Evolutionary conservation across 495 filamentous ascomycete genomes (phyloP).

Genomic region (Achaetomiella virescens): DNA sequence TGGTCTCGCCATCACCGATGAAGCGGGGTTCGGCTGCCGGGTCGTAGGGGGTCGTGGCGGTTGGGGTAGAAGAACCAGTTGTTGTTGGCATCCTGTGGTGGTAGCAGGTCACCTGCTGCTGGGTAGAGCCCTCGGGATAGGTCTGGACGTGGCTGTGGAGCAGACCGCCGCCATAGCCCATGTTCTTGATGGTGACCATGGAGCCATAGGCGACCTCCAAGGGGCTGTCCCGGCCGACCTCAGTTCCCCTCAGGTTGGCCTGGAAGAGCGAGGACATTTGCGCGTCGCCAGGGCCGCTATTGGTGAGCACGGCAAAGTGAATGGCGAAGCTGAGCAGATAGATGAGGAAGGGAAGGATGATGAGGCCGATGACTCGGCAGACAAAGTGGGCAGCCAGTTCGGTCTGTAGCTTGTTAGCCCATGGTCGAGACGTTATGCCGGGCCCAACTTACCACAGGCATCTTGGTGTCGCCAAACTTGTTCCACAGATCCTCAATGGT

Average conservation of each 20-base stretch:
- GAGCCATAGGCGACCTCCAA: slow-evolving; percentile 87
- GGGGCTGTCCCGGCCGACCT: slow-evolving; percentile 89
- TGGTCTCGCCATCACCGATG: slow-evolving; percentile 67
- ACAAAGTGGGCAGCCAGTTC: slow-evolving; percentile 70
- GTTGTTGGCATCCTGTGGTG: slow-evolving; percentile 98
- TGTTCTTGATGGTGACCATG: slow-evolving; percentile 91
- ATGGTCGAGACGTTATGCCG: neutral
- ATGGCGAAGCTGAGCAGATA: slow-evolving; percentile 93
- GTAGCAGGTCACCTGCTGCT: slow-evolving; percentile 98
- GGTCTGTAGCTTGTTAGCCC: slow-evolving; percentile 34
- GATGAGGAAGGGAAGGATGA: slow-evolving; percentile 75
- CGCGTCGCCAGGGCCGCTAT: slow-evolving; percentile 92
- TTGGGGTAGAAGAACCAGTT: slow-evolving; percentile 99
- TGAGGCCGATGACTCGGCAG: slow-evolving; percentile 79
- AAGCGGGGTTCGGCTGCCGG: slow-evolving; percentile 60
- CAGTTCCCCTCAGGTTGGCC: slow-evolving; percentile 86
- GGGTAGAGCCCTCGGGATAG: slow-evolving; percentile 86
- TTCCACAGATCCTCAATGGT: slow-evolving; percentile 97
- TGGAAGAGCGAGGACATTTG: slow-evolving; percentile 99
- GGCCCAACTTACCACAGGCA: slow-evolving; percentile 60
- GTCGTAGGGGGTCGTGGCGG: slow-evolving; percentile 67
- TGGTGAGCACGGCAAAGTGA: slow-evolving; percentile 88
- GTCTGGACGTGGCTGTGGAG: slow-evolving; percentile 90
- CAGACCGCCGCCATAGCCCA: slow-evolving; percentile 98
- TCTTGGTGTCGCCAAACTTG: slow-evolving; percentile 91